phyloP scores from a whole-genome alignment of 2,329 filamentous ascomycete genomes.

The Cladophialophora bantiana region DNA sequence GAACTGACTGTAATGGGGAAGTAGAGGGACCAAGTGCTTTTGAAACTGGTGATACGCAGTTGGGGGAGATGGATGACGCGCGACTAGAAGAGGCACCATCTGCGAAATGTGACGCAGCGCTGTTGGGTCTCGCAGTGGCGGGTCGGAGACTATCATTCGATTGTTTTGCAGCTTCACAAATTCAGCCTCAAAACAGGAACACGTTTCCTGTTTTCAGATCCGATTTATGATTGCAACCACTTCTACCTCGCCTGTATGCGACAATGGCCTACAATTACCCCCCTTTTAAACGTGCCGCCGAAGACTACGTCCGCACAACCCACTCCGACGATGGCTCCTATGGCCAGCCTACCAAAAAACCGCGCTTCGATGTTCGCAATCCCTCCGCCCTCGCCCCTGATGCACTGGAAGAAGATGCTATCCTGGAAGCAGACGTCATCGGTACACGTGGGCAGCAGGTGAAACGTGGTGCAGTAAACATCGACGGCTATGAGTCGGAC shows the following conservation, averaged over 20 bases:
- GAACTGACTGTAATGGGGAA: not conserved
- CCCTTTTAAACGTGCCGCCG: conserved; percentile 78
- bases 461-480: conserved; percentile 92
- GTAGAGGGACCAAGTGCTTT: not conserved
- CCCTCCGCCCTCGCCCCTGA: conserved; percentile 89
- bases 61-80: not conserved
- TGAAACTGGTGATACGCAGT: not conserved
- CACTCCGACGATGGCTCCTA: conserved; percentile 55
- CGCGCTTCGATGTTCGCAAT: conserved; percentile 93
- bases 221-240: not conserved
- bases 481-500: conserved; percentile 96
- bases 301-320: conserved; percentile 78
- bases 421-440: conserved; percentile 92
- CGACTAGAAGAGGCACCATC: conserved; percentile 1
- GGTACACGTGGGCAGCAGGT: conserved; percentile 73
- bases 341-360: conserved; percentile 69
- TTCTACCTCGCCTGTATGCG: not conserved
- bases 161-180: not conserved
- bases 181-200: not conserved
- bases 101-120: conserved; percentile 17
- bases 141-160: not conserved
- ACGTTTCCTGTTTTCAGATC: not conserved
- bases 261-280: conserved; percentile 22
- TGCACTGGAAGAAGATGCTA: conserved; percentile 73
- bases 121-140: not conserved